These are phyloP conservation scores for Paracamarosporium sp. DNA, from an alignment of 2,329 filamentous ascomycete species.

Conservation along the genomic window DNA sequence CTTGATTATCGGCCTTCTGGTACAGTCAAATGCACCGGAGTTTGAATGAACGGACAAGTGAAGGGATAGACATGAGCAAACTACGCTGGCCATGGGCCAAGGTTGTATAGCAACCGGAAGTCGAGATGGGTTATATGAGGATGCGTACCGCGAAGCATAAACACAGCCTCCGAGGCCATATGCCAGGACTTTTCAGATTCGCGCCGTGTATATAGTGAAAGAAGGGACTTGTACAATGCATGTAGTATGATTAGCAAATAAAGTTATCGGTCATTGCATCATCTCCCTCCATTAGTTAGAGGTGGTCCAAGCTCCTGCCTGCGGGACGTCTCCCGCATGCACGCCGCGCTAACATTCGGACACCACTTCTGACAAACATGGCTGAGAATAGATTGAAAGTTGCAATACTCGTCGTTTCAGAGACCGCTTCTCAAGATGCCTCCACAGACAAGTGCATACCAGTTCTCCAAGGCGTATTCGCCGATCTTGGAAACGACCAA, in stretches of 20 bases:
- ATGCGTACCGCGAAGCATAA: slow-evolving; percentile 13
- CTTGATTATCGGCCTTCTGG: slow-evolving; percentile 89
- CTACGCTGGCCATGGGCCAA: background rate
- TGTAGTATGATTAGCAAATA: slow-evolving; percentile 43
- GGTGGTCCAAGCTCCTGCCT: slow-evolving; percentile 28
- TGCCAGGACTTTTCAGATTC: slow-evolving; percentile 16
- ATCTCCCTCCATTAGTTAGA: background rate
- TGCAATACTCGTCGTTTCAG: slow-evolving; percentile 86
- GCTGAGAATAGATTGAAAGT: slow-evolving; percentile 63
- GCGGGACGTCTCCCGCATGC: slow-evolving; percentile 20
- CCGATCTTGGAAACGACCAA: slow-evolving; percentile 67
- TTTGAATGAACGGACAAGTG: slow-evolving; percentile 58
- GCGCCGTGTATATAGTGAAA: slow-evolving; percentile 40
- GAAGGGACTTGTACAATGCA: slow-evolving; percentile 42
- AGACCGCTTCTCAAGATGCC: slow-evolving; percentile 82
- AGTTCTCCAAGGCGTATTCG: slow-evolving; percentile 73
- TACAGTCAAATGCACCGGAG: slow-evolving; percentile 82
- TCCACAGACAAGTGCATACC: slow-evolving; percentile 77
- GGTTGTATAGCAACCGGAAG: background rate
- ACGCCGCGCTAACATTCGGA: slow-evolving; percentile 23
- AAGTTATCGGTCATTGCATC: slow-evolving; percentile 28
- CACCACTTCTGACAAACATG: slow-evolving; percentile 28
- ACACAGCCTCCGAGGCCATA: slow-evolving; percentile 18
- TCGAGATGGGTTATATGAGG: slow-evolving; percentile 2
- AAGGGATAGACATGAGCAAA: background rate